Conservation (phyloP, 441 rosid genomes). For the Sinapis alba region DNA sequence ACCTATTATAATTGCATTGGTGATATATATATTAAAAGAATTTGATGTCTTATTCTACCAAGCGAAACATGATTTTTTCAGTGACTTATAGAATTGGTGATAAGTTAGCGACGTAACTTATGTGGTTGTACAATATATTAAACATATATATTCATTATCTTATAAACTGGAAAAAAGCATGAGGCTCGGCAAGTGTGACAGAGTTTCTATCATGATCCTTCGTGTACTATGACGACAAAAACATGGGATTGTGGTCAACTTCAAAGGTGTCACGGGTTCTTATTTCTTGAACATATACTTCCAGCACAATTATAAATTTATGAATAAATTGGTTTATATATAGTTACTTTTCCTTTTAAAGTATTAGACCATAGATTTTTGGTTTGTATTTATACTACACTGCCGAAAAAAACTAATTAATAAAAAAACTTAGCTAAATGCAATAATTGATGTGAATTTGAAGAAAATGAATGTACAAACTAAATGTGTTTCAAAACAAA, state of each 20-base stretch:
- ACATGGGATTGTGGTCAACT: slow-evolving; percentile 35
- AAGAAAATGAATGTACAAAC: neutral
- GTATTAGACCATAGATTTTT: neutral
- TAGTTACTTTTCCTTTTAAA: neutral
- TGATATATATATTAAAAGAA: neutral
- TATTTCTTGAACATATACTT: slow-evolving; percentile 20
- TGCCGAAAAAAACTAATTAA: neutral
- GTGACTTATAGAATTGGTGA: neutral
- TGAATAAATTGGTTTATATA: neutral
- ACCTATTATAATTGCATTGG: neutral
- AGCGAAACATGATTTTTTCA: neutral
- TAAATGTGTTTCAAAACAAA: neutral
- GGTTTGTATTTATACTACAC: neutral
- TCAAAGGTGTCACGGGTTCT: slow-evolving; percentile 39
- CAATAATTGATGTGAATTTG: neutral
- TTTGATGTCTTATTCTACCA: neutral
- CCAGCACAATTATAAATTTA: slow-evolving; percentile 18
- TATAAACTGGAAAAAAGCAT: neutral
- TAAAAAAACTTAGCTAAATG: neutral
- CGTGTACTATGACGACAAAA: slow-evolving; percentile 14
- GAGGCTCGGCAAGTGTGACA: slow-evolving; percentile 30
- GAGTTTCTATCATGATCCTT: slow-evolving; percentile 31
- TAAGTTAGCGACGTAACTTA: neutral
- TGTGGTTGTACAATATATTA: neutral
- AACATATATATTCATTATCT: neutral